Evolutionary conservation across 768 basidiomycete genomes (phyloP).

Genomic region (Dictyophora rubrovolvata): DNA sequence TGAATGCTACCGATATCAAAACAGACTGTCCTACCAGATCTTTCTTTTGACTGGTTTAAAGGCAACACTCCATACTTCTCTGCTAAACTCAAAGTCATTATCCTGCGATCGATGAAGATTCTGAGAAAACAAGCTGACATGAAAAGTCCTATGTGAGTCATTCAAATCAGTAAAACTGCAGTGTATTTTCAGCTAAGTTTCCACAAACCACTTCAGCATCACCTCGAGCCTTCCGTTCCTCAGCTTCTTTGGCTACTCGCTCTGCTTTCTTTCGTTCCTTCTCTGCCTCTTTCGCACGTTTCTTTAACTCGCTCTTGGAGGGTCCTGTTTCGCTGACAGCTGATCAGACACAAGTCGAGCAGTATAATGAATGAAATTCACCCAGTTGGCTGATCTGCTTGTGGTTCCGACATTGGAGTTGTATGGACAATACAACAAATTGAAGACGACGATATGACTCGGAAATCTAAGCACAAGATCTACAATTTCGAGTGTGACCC

Average conservation of each 20-base stretch:
- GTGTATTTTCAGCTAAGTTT: neutral
- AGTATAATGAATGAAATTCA: neutral
- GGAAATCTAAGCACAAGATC: neutral
- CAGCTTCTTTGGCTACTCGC: slow-evolving; percentile 69
- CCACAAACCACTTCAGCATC: slow-evolving; percentile 49
- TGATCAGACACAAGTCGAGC: neutral
- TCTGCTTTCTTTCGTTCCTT: slow-evolving; percentile 86
- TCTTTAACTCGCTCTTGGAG: slow-evolving; percentile 85
- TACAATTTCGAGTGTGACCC: neutral
- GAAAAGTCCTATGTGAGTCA: slow-evolving; percentile 3
- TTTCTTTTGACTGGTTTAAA: slow-evolving; percentile 83
- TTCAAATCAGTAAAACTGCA: neutral
- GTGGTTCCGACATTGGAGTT: neutral
- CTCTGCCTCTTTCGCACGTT: slow-evolving; percentile 81
- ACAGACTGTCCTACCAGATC: slow-evolving; percentile 26
- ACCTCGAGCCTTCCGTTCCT: slow-evolving; percentile 56
- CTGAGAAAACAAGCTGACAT: neutral
- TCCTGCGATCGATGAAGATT: neutral
- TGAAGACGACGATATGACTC: neutral
- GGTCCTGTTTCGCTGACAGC: slow-evolving; percentile 35
- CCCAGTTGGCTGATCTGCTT: neutral
- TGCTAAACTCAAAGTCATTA: slow-evolving; percentile 56
- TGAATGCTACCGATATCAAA: neutral
- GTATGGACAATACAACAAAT: neutral
- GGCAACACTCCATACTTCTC: slow-evolving; percentile 83